These are phyloP conservation scores for Podospora tetraspora DNA, from an alignment of 495 filamentous ascomycete genomes.

Conservation along the genomic window DNA sequence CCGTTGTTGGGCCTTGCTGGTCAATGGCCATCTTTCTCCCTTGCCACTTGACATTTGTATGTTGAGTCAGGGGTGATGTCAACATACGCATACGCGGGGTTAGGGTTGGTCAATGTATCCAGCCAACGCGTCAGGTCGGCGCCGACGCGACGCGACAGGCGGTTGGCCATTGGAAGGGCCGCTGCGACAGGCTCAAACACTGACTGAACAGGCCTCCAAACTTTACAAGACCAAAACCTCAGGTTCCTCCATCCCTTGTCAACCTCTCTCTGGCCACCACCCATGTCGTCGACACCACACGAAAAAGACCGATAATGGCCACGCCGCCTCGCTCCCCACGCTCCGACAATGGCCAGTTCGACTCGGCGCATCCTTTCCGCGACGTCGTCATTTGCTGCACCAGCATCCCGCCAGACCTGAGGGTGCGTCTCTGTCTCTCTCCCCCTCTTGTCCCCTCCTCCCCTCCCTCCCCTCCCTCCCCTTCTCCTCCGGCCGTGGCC, in stretches of 20 bases:
- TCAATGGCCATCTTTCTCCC: neutral
- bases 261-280: neutral
- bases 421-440: constrained; percentile 53
- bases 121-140: constrained; percentile 15
- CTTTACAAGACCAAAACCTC: no score
- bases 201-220: no score
- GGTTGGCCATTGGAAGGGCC: neutral
- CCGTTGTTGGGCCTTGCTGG: neutral
- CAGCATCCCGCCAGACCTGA: constrained; percentile 70
- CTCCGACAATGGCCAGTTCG: constrained; percentile 23
- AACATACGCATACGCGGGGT: neutral
- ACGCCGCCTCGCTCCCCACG: constrained; percentile 11
- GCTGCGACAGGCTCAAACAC: neutral
- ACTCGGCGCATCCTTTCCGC: constrained; percentile 59
- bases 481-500: neutral
- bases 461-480: neutral
- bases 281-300: neutral
- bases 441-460: neutral
- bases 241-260: neutral
- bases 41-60: neutral
- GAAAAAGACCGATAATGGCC: constrained; percentile 18
- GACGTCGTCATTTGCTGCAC: constrained; percentile 91
- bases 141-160: constrained; percentile 10
- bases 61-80: neutral
- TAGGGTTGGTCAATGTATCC: neutral